Conservation (phyloP, 2,329 filamentous ascomycete species). For the Diaporthe destruens region DNA sequence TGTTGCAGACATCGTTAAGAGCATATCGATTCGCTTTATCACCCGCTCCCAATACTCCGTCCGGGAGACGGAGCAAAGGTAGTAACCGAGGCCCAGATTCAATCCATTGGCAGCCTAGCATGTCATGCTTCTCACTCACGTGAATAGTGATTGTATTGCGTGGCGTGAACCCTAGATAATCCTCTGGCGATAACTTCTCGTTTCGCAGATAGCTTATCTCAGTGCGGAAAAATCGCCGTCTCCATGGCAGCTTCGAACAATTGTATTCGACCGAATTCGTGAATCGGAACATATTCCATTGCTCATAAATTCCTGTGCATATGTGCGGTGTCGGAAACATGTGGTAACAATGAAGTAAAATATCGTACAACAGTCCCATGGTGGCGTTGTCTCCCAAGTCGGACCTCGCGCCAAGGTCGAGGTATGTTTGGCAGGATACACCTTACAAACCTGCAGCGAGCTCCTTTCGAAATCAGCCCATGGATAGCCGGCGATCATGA, state of each 20-base stretch:
- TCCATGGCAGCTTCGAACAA: no score
- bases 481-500: neutral
- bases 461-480: no score
- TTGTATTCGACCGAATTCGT: no score
- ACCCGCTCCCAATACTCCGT: neutral
- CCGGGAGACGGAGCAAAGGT: neutral
- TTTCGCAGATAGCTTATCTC: neutral
- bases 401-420: neutral
- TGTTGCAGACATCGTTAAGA: neutral
- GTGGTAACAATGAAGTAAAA: neutral
- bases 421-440: neutral
- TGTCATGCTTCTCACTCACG: neutral
- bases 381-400: neutral
- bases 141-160: neutral
- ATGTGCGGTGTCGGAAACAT: neutral
- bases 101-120: accelerated
- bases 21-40: neutral
- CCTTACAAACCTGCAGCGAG: neutral
- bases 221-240: neutral
- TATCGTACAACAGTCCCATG: neutral
- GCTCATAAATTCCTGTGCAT: neutral
- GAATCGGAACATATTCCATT: constrained; percentile 2
- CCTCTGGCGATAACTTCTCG: no score
- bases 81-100: neutral
- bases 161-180: neutral